Base-by-base conservation (phyloP, 805 yeast genomes). In the Starmera pachycereana region DNA sequence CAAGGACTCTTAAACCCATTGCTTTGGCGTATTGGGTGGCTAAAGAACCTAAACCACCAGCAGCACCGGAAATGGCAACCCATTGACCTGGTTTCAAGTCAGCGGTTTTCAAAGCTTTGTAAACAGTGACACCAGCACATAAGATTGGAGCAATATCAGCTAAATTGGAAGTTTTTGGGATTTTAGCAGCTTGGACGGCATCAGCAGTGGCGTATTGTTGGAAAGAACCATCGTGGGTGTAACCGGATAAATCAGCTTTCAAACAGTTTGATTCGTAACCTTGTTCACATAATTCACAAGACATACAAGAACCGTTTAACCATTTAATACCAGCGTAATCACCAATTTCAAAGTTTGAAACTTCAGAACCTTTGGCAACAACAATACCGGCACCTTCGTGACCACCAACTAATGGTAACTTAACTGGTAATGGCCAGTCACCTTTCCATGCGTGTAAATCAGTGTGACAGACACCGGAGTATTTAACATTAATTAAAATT, bases 311-410 rank as follows among this genome's bases (percentile, higher is more conserved):
- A 45, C 81, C 76, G 62, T 82, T 80, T 57, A 84, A 67, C 92
- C 94, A 84, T 63, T 84, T 84, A 58, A 85, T 67, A 53, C 94
- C 94, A 33, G 89, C 94, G 42, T 64, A 68, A 62, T 85, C 94
- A 54, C 94, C 94, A 48, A 81, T 66, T 59, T 81, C 73, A 64
- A 82, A 80, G 60, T 79, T 79, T 41, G 60, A 65, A 42, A 85
- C 94, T 52, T 72, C 69, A 36, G 67, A 65, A 49, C 94, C 94
- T 56, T 72, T 69, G 45, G 80, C 89, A 44, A 83, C 92, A 49
- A 84, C 92, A 38, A 74, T 73, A 59, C 94, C 94, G 27, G 90
- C 89, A 66, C 92, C 94, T 65, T 84, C 94, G 65, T 84, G 94
- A 52, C 94, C 94, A 47, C 92, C 92, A 37, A 83, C 88, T 51